phyloP scores from a whole-genome alignment of 1,284 basidiomycete genomes.

The Puccinia horiana region DNA sequence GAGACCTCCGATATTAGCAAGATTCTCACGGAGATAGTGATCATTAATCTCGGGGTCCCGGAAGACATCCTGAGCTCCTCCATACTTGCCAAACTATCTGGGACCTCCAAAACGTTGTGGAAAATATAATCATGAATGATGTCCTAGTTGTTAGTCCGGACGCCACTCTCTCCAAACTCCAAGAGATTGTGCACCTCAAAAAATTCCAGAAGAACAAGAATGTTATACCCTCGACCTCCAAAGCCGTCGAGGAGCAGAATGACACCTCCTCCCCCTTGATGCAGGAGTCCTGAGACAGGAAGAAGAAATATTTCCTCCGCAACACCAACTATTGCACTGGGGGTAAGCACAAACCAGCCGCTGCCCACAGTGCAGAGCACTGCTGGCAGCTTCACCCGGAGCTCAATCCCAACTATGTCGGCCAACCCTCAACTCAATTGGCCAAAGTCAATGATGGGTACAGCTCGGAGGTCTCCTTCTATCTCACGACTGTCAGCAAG shows the following conservation, averaged over 20 bases:
- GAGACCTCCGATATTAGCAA: not conserved
- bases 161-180: not conserved
- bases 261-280: not conserved
- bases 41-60: not conserved
- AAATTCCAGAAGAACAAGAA: not conserved
- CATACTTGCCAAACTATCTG: not conserved
- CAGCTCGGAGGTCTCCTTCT: not conserved
- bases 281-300: not conserved
- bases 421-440: not conserved
- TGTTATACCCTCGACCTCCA: not conserved
- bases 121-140: conserved; percentile 3
- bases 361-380: not conserved
- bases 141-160: not conserved
- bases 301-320: not conserved
- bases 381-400: not conserved
- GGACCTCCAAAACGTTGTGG: not conserved
- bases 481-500: not conserved
- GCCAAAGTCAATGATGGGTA: not conserved
- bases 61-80: not conserved
- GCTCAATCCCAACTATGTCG: not conserved
- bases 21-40: not conserved
- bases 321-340: not conserved
- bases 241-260: not conserved
- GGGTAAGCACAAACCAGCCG: not conserved
- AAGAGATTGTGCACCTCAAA: not conserved